phyloP scores from a whole-genome alignment of 2,329 filamentous ascomycete species.

The Trichoderma hamatum region DNA sequence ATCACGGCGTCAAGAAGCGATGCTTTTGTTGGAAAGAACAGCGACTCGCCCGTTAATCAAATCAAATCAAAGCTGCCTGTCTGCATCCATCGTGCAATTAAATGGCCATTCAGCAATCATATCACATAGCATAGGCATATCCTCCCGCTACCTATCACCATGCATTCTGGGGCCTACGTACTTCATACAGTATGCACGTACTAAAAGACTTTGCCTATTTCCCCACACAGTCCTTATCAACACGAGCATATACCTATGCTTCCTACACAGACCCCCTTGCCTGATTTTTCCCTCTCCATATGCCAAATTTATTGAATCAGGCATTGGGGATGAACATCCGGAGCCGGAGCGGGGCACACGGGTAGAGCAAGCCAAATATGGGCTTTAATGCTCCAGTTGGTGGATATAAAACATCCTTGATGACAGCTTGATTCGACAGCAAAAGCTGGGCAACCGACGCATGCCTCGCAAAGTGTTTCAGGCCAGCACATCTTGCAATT shows the following conservation, averaged over 20 bases:
- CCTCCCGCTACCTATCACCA: background rate
- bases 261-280: background rate
- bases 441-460: background rate
- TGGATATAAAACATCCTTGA: background rate
- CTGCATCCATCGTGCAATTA: background rate
- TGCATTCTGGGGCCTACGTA: background rate
- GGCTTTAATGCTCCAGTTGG: background rate
- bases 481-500: background rate
- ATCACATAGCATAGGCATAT: background rate
- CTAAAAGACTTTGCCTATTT: background rate
- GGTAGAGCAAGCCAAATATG: background rate
- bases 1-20: slow-evolving; percentile 22
- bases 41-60: background rate
- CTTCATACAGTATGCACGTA: background rate
- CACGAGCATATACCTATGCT: background rate
- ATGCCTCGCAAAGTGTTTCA: slow-evolving; percentile 12
- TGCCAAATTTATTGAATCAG: background rate
- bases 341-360: background rate
- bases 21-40: background rate
- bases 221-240: background rate
- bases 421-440: slow-evolving; percentile 8
- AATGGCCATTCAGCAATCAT: background rate
- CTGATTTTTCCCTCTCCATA: background rate
- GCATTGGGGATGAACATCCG: background rate
- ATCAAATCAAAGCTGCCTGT: background rate